phyloP scores from a whole-genome alignment of 495 filamentous ascomycete genomes.

The Penicillium cinerascens region DNA sequence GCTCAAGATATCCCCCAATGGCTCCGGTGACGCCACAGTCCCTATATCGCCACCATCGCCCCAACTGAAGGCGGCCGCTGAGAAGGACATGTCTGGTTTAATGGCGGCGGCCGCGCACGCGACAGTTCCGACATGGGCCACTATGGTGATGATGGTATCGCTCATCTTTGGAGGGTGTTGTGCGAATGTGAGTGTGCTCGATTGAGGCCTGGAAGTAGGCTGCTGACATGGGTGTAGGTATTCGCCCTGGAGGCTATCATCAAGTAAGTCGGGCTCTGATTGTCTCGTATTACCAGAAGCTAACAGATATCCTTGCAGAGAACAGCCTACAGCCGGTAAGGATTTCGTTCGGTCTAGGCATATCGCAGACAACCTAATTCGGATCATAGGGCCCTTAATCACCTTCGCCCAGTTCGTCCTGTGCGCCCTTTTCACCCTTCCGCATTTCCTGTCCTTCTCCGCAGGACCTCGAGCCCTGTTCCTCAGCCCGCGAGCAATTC shows the following conservation, averaged over 20 bases:
- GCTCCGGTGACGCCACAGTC: not conserved
- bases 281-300: not conserved
- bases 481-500: slow-evolving; percentile 73
- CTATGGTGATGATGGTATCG: slow-evolving; percentile 66
- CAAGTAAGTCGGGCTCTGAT: slow-evolving; percentile 58
- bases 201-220: not conserved
- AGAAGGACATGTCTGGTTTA: slow-evolving; percentile 45
- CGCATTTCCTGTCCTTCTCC: slow-evolving; percentile 70
- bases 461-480: slow-evolving; percentile 59
- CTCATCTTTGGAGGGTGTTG: slow-evolving; percentile 98
- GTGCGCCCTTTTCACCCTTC: slow-evolving; percentile 62
- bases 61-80: not conserved
- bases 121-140: slow-evolving; percentile 64
- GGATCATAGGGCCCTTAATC: slow-evolving; percentile 68
- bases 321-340: slow-evolving; percentile 38
- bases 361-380: not conserved
- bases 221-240: slow-evolving; percentile 48
- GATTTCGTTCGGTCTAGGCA: not conserved
- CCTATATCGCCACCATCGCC: not conserved
- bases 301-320: slow-evolving; percentile 23
- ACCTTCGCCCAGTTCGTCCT: slow-evolving; percentile 93
- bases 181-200: slow-evolving; percentile 69
- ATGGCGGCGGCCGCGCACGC: slow-evolving; percentile 40
- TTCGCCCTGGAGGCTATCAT: slow-evolving; percentile 95
- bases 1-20: not conserved